Evolutionary conservation across 2,329 filamentous ascomycete species (phyloP).

Genomic region (Xylariaceae sp.): DNA sequence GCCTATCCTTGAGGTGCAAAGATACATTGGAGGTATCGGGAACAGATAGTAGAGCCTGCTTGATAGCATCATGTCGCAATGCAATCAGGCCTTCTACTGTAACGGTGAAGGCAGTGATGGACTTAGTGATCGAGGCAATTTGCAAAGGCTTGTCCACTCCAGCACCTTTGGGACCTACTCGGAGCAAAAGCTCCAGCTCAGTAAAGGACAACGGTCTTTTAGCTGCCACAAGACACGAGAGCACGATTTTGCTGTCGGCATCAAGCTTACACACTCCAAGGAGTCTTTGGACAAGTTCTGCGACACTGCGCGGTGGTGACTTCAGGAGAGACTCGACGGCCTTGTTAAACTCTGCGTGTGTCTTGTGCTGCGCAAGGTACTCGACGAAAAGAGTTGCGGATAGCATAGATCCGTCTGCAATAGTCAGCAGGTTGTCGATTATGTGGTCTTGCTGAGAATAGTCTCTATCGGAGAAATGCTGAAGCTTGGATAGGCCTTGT

Average conservation of each 20-base stretch:
- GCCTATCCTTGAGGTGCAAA: slow-evolving; percentile 14
- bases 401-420: slow-evolving; percentile 10
- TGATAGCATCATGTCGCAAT: slow-evolving; percentile 11
- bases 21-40: slow-evolving; percentile 11
- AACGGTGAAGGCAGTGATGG: slow-evolving; percentile 8
- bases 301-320: slow-evolving; percentile 2
- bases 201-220: slow-evolving; percentile 12
- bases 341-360: slow-evolving; percentile 6
- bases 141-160: not conserved
- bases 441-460: slow-evolving; percentile 6
- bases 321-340: slow-evolving; percentile 9
- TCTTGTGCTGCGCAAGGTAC: slow-evolving; percentile 11
- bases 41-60: slow-evolving; percentile 13
- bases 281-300: slow-evolving; percentile 10
- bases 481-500: slow-evolving; percentile 6
- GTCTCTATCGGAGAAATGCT: slow-evolving; percentile 3
- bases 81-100: slow-evolving; percentile 11
- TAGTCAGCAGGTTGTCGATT: slow-evolving; percentile 7
- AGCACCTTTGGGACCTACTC: slow-evolving; percentile 4
- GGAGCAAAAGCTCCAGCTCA: slow-evolving; percentile 12
- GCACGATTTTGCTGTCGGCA: slow-evolving; percentile 1
- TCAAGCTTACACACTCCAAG: slow-evolving; percentile 8
- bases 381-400: slow-evolving; percentile 7
- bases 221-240: slow-evolving; percentile 9
- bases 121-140: slow-evolving; percentile 1